These are phyloP conservation scores for Microbotryum scabiosae DNA, from an alignment of 1,284 basidiomycete species.

Conservation along the genomic window DNA sequence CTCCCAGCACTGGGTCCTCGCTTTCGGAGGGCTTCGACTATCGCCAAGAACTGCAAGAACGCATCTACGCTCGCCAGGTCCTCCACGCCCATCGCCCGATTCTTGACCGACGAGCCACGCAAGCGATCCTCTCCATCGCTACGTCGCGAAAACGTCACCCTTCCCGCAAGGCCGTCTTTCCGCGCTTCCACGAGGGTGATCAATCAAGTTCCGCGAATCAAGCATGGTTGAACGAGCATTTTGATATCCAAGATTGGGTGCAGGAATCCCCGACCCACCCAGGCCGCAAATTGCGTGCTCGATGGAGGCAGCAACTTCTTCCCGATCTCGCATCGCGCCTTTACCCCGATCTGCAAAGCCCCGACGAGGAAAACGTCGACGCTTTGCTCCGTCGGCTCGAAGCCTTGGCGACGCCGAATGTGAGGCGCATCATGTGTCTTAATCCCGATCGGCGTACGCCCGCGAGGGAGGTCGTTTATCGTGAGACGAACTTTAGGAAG, in stretches of 20 bases:
- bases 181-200: background rate
- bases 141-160: background rate
- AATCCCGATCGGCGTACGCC: background rate
- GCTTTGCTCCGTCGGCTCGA: slow-evolving; percentile 18
- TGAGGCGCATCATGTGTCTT: background rate
- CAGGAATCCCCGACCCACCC: too few species aligned
- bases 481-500: background rate
- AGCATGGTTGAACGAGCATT: background rate
- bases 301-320: too few species aligned
- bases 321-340: too few species aligned
- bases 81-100: background rate
- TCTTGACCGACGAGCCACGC: too few species aligned
- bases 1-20: background rate
- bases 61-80: background rate
- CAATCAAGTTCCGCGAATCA: background rate
- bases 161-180: background rate
- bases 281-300: too few species aligned
- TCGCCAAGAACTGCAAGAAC: background rate
- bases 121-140: too few species aligned
- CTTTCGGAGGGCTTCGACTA: background rate
- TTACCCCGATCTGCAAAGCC: background rate
- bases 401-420: slow-evolving; percentile 8
- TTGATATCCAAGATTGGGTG: background rate
- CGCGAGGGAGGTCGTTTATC: slow-evolving; percentile 23
- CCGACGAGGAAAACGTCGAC: background rate